A percentile compares a stretch with the other conserved stretches of the same genome.
phyloP scores from a whole-genome alignment of 371 early-diverging fungal genomes.

The Mortierella sp. region DNA sequence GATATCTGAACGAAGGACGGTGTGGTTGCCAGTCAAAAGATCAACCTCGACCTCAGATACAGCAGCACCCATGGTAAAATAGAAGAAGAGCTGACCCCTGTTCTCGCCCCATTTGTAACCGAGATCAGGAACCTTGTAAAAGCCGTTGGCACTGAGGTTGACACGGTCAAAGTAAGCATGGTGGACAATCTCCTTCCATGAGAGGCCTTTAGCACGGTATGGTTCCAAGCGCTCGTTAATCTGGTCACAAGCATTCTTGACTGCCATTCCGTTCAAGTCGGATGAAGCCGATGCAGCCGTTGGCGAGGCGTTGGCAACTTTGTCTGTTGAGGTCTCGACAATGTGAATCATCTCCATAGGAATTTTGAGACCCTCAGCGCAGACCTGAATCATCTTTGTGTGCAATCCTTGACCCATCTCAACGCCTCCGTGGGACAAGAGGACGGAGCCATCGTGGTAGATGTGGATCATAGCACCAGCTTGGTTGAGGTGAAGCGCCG shows the following conservation, averaged over 20 bases:
- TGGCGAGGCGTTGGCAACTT: constrained; percentile 77
- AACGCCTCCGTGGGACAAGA: constrained; percentile 82
- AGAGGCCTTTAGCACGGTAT: constrained; percentile 63
- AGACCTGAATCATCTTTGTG: constrained; percentile 83
- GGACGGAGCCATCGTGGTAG: constrained; percentile 83
- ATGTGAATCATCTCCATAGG: constrained; percentile 73
- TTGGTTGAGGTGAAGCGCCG: constrained; percentile 77
- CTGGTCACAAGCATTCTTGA: constrained; percentile 76
- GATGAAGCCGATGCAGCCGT: constrained; percentile 82
- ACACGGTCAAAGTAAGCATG: constrained; percentile 80
- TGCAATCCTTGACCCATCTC: constrained; percentile 91
- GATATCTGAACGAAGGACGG: constrained; percentile 76
- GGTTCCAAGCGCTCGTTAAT: constrained; percentile 63
- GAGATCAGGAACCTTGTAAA: constrained; percentile 80
- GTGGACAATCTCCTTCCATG: constrained; percentile 61
- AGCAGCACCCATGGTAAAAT: constrained; percentile 83
- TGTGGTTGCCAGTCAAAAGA: constrained; percentile 80
- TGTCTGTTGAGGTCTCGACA: constrained; percentile 80
- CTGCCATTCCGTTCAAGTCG: constrained; percentile 83
- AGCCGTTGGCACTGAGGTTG: constrained; percentile 80
- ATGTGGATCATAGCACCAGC: constrained; percentile 86
- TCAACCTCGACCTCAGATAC: constrained; percentile 85
- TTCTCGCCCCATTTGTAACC: constrained; percentile 76
- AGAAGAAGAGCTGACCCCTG: constrained; percentile 72
- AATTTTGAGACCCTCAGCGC: constrained; percentile 75